Conservation (phyloP, 2,329 filamentous ascomycete species). For the Trichoderma sp. region DNA sequence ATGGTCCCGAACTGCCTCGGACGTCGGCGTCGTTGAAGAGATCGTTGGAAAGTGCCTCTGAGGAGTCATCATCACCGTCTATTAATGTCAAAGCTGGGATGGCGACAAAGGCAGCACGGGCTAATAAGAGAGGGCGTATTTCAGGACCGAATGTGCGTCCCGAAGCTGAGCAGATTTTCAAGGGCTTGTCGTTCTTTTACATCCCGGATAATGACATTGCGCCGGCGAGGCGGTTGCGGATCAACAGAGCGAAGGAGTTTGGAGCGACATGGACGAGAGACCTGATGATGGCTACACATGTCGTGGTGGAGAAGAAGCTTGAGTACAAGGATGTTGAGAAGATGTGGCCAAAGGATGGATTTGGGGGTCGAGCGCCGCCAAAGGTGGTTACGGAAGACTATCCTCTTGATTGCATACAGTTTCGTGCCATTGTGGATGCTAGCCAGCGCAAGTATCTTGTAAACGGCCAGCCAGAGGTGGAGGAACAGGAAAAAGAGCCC, state of each 20-base stretch:
- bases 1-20: neutral
- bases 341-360: conserved; percentile 32
- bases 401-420: conserved; percentile 64
- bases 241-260: conserved; percentile 69
- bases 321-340: conserved; percentile 61
- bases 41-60: neutral
- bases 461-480: conserved; percentile 39
- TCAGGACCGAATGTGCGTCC: conserved; percentile 44
- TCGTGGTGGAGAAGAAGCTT: conserved; percentile 72
- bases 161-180: conserved; percentile 57
- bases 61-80: neutral
- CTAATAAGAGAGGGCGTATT: conserved; percentile 44
- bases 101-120: conserved; percentile 25
- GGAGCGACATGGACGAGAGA: conserved; percentile 69
- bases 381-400: conserved; percentile 66
- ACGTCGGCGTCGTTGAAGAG: neutral
- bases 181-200: conserved; percentile 66
- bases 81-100: conserved; percentile 6
- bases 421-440: conserved; percentile 56
- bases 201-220: conserved; percentile 77
- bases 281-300: conserved; percentile 65
- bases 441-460: conserved; percentile 59
- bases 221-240: conserved; percentile 64
- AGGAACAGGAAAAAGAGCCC: neutral
- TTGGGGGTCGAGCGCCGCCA: conserved; percentile 27